phyloP scores from a whole-genome alignment of 768 basidiomycete genomes.

The Rhizopogon sp. region DNA sequence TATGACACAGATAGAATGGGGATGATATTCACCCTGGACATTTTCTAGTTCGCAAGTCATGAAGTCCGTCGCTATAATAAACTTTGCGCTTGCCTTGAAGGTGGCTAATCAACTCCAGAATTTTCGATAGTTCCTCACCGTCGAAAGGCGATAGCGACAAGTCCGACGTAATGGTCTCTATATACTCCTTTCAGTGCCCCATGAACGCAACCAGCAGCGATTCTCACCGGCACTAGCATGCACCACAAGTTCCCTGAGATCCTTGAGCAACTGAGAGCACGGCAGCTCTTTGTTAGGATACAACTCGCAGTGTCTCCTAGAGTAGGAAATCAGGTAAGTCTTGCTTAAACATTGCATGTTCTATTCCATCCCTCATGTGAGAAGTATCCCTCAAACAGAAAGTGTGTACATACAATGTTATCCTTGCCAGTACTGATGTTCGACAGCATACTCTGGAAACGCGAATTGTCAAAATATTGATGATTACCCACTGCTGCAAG shows the following conservation, averaged over 20 bases:
- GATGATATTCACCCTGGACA: not conserved
- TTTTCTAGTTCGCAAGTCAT: not conserved
- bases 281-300: not conserved
- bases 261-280: not conserved
- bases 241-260: not conserved
- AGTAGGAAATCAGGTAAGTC: not conserved
- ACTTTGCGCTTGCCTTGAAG: not conserved
- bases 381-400: not conserved
- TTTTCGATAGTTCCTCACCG: not conserved
- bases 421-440: constrained; percentile 18
- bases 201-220: not conserved
- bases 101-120: constrained; percentile 6
- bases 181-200: constrained; percentile 13
- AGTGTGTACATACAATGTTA: not conserved
- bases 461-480: not conserved
- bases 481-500: not conserved
- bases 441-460: constrained; percentile 13
- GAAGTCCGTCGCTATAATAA: not conserved
- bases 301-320: constrained; percentile 6
- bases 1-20: constrained; percentile 1
- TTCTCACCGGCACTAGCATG: constrained; percentile 17
- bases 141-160: constrained; percentile 7
- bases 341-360: not conserved
- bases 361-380: not conserved
- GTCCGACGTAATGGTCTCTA: not conserved